phyloP scores from a whole-genome alignment of 805 yeast genomes.

The Ogataea henricii region DNA sequence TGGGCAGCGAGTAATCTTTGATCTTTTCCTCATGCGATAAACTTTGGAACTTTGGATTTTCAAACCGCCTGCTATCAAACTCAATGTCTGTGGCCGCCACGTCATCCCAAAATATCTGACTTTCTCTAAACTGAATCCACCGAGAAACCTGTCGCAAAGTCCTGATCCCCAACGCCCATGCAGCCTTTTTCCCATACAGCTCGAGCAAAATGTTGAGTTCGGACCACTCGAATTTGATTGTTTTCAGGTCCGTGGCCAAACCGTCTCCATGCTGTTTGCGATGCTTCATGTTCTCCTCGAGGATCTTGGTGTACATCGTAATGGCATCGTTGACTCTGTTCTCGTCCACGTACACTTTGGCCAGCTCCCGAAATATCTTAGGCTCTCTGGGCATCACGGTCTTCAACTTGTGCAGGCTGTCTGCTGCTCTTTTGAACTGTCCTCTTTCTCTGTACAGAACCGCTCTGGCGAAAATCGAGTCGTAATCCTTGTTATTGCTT shows the following conservation, averaged over 20 bases:
- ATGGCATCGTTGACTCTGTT: conserved; percentile 74
- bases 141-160: conserved; percentile 72
- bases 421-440: conserved; percentile 70
- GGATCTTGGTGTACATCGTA: conserved; percentile 61
- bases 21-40: conserved; percentile 42
- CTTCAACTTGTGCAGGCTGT: conserved; percentile 64
- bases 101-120: conserved; percentile 69
- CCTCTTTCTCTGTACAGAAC: conserved; percentile 65
- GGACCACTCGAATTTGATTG: conserved; percentile 78
- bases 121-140: conserved; percentile 75
- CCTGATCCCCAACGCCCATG: conserved; percentile 63
- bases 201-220: conserved; percentile 84
- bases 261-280: conserved; percentile 33
- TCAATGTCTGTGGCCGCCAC: conserved; percentile 66
- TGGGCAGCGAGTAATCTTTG: conserved; percentile 60
- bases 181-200: conserved; percentile 67
- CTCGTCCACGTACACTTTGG: conserved; percentile 52
- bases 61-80: conserved; percentile 71
- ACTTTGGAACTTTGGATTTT: conserved; percentile 45
- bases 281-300: conserved; percentile 56
- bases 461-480: conserved; percentile 64
- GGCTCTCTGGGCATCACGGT: conserved; percentile 59
- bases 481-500: conserved; percentile 47
- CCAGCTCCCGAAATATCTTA: conserved; percentile 60
- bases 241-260: conserved; percentile 27